Base-by-base conservation (phyloP, 2,329 filamentous ascomycete genomes). In the Torrubiella hemipterigena region DNA sequence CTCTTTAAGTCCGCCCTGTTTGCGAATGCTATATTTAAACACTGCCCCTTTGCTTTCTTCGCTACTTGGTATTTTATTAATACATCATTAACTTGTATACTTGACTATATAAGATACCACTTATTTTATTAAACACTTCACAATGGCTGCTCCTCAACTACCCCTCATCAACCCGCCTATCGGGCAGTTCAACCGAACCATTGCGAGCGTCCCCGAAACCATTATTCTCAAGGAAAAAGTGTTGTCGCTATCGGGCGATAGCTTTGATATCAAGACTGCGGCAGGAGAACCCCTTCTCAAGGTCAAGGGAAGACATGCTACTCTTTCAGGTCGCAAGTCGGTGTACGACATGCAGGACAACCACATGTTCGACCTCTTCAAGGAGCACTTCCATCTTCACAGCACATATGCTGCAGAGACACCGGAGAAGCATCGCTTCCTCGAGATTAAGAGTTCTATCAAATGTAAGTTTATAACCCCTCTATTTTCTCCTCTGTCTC, bases 151-250 rank as follows among this genome's bases (percentile, higher is more conserved):
- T n/a, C n/a, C n/a, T n/a, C n/a, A n/a, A 6, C 50, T 59, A 19
- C 41, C 42, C 5, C 43, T 49, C 14, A 38, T 51, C 7, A 40
- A 43, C 9, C 53, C 48, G 31, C 46, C 48, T 7, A 42, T 63
- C 9, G 60, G 58, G 34, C 38, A 67, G 31, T 60, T 64, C 39
- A 41, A 49, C 32, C 48, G 50, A 7, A 50, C 57, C 38, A 47
- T 63, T 17, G 52, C 57, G 4, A 46, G 36, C 1, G 49, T 58
- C 19, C 44, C 48, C 6, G 59, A 65, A 43, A 71, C 65, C 3
- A 52, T 81, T 6, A 47, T 71, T 2, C 55, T 81, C 29, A 70
- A 66, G 42, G 74, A 81, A 44, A 74, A 73, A 42, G 58, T 77
- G 13, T 48, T 76, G 35, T 77, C 74, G 4, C 53, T 78, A 7